phyloP scores from a whole-genome alignment of 2,329 filamentous ascomycete genomes.

The Cytospora schulzeri region DNA sequence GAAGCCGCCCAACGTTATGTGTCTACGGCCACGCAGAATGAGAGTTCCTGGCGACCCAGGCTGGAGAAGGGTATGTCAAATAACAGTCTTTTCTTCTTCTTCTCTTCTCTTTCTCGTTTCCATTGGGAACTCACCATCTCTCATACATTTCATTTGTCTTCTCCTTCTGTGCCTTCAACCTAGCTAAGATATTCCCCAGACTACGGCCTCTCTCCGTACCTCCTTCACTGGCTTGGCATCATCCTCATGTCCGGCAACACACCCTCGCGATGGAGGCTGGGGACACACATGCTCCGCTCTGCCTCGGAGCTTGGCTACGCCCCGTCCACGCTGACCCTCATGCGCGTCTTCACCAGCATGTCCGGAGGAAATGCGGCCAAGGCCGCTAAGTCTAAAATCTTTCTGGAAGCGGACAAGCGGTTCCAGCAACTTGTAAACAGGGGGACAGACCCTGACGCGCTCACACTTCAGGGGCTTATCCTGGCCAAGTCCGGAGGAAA shows the following conservation, averaged over 20 bases:
- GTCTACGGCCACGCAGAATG: slow-evolving; percentile 30
- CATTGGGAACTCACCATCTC: background rate
- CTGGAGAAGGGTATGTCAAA: slow-evolving; percentile 29
- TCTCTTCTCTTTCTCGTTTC: too few relatives aligned
- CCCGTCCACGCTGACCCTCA: slow-evolving; percentile 41
- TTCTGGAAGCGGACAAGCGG: slow-evolving; percentile 29
- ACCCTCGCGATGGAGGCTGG: slow-evolving; percentile 30
- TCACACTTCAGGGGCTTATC: slow-evolving; percentile 40
- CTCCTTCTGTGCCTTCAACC: background rate
- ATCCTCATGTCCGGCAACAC: slow-evolving; percentile 31
- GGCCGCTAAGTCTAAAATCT: slow-evolving; percentile 28
- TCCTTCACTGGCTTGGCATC: slow-evolving; percentile 39
- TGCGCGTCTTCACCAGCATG: slow-evolving; percentile 30
- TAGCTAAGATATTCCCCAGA: slow-evolving; percentile 27
- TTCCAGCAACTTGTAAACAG: slow-evolving; percentile 31
- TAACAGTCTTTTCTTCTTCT: too few relatives aligned
- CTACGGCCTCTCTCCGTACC: slow-evolving; percentile 32
- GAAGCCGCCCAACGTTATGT: slow-evolving; percentile 33
- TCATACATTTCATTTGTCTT: background rate
- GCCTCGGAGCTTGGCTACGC: slow-evolving; percentile 38
- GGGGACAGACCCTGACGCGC: slow-evolving; percentile 37
- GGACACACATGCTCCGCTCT: slow-evolving; percentile 40
- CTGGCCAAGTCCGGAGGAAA: slow-evolving; percentile 26
- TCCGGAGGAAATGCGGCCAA: slow-evolving; percentile 29
- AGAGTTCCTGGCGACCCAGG: slow-evolving; percentile 32